Evolutionary conservation across 2,329 filamentous ascomycete species (phyloP), one percentile per base, ranked within the genome.

Genomic region (Chaetomium sp.): DNA sequence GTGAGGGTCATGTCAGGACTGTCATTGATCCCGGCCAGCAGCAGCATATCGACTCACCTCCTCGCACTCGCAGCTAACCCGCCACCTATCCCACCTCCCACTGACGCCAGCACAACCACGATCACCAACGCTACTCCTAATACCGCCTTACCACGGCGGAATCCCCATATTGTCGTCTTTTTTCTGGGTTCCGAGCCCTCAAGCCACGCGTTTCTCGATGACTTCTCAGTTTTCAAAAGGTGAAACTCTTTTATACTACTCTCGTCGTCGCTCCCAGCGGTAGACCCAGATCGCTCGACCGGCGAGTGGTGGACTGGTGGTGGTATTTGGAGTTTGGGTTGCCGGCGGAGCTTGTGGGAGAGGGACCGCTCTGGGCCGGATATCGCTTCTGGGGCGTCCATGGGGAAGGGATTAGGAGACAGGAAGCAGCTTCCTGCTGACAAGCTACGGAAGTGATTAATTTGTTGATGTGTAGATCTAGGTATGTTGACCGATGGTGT

Each of bases 311-410:
- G 42, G 27, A 59, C 36, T 14, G 56, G 56, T 0, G 53, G 42
- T 9, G 56, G 56, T 40, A 54, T 56, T 12, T 54, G 53, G 6
- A 59, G 52, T 11, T 42, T 54, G 8, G 43, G 51, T 27, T 56
- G 49, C 7, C 56, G 53, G 34, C 53, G 53, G 10, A 55, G 54
- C 42, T 53, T 52, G 56, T 54, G 10, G 3, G 56, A 59, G 10
- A 59, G n/a, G 11, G 56, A 59, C 37, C 54, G 50, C 5, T 49
- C 40, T 1, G 56, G 53, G 1, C 53, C 49, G 5, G 53, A 46
- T 6, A 59, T 43, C 14, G 52, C 56, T 46, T 56, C 56, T 36
- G 56, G 56, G 42, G 56, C 56, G 42, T 58, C 55, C 55, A 57
- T 54, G 33, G 37, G 9, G 42, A 7, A 33, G 35, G 46, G 33